phyloP scores from a whole-genome alignment of 169 alveolate genomes.

The Eimeria sp. region DNA sequence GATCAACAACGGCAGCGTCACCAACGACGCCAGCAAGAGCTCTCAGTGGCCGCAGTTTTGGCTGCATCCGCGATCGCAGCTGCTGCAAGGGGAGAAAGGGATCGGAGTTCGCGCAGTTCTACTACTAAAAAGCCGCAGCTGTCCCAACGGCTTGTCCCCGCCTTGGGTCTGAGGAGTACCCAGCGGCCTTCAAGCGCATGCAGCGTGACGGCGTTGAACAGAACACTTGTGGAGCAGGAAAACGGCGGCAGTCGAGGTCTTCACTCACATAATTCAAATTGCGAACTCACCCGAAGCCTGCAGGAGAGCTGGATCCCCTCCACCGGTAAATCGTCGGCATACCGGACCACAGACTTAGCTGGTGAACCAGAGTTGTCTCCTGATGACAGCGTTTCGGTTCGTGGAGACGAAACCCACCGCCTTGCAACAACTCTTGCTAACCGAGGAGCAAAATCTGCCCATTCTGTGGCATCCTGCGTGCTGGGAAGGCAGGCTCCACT shows the following conservation, averaged over 20 bases:
- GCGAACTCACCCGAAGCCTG: background rate
- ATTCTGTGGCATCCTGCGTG: constrained; percentile 7
- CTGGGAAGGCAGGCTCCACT: background rate
- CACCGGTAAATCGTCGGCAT: background rate
- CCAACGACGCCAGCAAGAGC: constrained; percentile 62
- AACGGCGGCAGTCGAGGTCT: background rate
- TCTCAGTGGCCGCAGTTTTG: constrained; percentile 55
- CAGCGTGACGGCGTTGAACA: constrained; percentile 14
- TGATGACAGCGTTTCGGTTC: constrained; percentile 67
- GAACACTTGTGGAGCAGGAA: background rate
- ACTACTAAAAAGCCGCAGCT: background rate
- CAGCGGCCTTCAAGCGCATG: constrained; percentile 61
- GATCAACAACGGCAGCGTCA: constrained; percentile 45
- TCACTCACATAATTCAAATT: background rate
- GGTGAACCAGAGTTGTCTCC: constrained; percentile 66
- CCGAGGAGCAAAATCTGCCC: constrained; percentile 1
- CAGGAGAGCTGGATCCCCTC: background rate
- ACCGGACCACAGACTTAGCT: background rate
- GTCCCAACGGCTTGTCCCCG: constrained; percentile 23
- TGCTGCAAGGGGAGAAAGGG: constrained; percentile 65
- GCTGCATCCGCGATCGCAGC: constrained; percentile 73
- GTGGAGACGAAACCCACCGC: constrained; percentile 43
- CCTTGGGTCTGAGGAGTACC: background rate
- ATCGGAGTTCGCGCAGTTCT: constrained; percentile 60
- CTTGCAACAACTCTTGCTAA: constrained; percentile 8